Evolutionary conservation across 1,139 yeast species (phyloP).

Genomic region (Candida gigantensis): DNA sequence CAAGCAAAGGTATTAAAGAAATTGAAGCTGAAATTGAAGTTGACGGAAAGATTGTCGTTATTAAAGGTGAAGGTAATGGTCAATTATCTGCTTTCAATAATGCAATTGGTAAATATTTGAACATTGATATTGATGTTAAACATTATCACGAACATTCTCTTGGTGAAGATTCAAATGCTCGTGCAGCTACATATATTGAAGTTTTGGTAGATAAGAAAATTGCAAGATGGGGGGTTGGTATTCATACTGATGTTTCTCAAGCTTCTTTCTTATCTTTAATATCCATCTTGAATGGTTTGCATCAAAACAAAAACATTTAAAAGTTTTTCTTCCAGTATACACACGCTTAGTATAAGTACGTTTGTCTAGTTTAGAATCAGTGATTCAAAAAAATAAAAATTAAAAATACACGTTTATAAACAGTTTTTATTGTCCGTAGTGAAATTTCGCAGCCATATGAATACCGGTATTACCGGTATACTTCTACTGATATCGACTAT

Average conservation of each 20-base stretch:
- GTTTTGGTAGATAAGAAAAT: constrained; percentile 52
- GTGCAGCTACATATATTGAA: constrained; percentile 90
- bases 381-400: not conserved
- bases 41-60: constrained; percentile 46
- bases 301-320: constrained; percentile 16
- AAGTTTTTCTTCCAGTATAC: not conserved
- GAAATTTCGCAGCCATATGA: too few relatives aligned
- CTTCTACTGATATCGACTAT: too few relatives aligned
- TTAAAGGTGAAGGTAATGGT: constrained; percentile 47
- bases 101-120: constrained; percentile 65
- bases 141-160: constrained; percentile 91
- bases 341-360: too few relatives aligned
- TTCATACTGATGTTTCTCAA: constrained; percentile 81
- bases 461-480: too few relatives aligned
- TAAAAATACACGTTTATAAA: not conserved
- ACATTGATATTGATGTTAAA: constrained; percentile 66
- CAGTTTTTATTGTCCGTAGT: not conserved
- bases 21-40: constrained; percentile 42
- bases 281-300: constrained; percentile 64
- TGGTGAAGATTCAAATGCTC: constrained; percentile 81
- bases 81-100: constrained; percentile 70
- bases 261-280: constrained; percentile 83
- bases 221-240: constrained; percentile 90
- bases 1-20: constrained; percentile 32
- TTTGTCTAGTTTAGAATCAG: too few relatives aligned